These are phyloP conservation scores for Cyclotella kingstonii DNA, from an alignment of 108 stramenopile species.

Conservation along the genomic window DNA sequence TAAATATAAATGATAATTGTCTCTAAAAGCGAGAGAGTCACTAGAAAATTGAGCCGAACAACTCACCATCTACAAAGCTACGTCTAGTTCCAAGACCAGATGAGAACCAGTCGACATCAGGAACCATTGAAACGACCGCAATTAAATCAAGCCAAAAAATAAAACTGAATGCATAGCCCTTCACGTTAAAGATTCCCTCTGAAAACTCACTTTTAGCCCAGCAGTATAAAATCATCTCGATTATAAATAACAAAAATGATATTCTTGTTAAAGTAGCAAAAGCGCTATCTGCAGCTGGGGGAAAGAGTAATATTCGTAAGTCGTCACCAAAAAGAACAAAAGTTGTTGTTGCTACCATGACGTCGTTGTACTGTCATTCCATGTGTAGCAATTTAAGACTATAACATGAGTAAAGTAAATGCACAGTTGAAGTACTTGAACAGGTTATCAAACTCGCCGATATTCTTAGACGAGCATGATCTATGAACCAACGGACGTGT, in stretches of 20 bases:
- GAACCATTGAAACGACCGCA: slow-evolving; percentile 61
- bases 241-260: slow-evolving; percentile 52
- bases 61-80: slow-evolving; percentile 23
- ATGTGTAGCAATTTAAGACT: neutral
- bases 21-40: neutral
- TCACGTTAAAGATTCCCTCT: slow-evolving; percentile 28
- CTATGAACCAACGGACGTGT: slow-evolving; percentile 42
- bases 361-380: slow-evolving; percentile 50
- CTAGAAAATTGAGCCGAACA: neutral
- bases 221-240: slow-evolving; percentile 55
- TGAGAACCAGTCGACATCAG: slow-evolving; percentile 58
- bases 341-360: slow-evolving; percentile 64
- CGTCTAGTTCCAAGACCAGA: slow-evolving; percentile 32
- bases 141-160: slow-evolving; percentile 77
- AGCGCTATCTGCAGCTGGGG: slow-evolving; percentile 44
- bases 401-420: neutral
- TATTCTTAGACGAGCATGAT: slow-evolving; percentile 50
- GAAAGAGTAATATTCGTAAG: slow-evolving; percentile 46
- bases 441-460: slow-evolving; percentile 40
- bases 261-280: slow-evolving; percentile 49
- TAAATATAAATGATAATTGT: neutral
- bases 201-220: slow-evolving; percentile 55
- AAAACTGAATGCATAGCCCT: slow-evolving; percentile 57
- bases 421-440: neutral
- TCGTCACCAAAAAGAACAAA: slow-evolving; percentile 68